These are phyloP conservation scores for Diaporthe humulicola DNA, from an alignment of 2,329 filamentous ascomycete genomes.

Conservation along the genomic window DNA sequence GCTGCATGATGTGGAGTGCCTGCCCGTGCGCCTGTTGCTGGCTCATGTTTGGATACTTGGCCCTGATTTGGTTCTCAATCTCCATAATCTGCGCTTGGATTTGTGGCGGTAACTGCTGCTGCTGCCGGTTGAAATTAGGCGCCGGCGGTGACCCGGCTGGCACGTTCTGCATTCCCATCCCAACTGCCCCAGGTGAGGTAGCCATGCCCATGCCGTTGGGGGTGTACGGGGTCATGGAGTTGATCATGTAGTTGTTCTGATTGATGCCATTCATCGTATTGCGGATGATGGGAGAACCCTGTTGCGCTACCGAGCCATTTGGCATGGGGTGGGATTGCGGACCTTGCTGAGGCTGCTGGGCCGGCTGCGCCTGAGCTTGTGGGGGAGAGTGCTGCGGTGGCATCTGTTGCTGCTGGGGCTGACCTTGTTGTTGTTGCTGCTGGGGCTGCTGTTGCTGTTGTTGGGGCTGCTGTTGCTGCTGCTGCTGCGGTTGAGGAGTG, in stretches of 20 bases:
- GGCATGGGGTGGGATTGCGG: conserved; percentile 54
- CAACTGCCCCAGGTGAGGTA: conserved; percentile 56
- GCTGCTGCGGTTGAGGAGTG: conserved; percentile 52
- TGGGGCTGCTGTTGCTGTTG: conserved; percentile 51
- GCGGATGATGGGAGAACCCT: conserved; percentile 45
- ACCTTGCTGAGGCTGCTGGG: conserved; percentile 50
- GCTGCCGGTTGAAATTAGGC: conserved; percentile 35
- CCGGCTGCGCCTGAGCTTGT: conserved; percentile 46
- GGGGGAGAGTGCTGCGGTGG: conserved; percentile 47
- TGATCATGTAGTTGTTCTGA: conserved; percentile 67
- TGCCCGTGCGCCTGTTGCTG: conserved; percentile 64
- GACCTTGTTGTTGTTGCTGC: conserved; percentile 54
- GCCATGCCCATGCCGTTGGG: conserved; percentile 58
- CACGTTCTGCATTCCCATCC: conserved; percentile 61
- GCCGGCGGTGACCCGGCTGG: conserved; percentile 58
- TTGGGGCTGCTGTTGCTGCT: conserved; percentile 47
- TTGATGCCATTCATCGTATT: conserved; percentile 58
- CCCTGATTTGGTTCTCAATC: conserved; percentile 65
- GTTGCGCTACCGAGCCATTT: conserved; percentile 40
- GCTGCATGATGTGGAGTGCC: conserved; percentile 62
- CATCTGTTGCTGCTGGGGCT: conserved; percentile 48
- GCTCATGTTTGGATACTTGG: conserved; percentile 64
- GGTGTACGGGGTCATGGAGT: conserved; percentile 63
- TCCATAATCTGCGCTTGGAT: conserved; percentile 64
- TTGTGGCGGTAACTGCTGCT: conserved; percentile 60